Base-by-base conservation (phyloP, 768 basidiomycete genomes). In the Coprinopsis cinerea region DNA sequence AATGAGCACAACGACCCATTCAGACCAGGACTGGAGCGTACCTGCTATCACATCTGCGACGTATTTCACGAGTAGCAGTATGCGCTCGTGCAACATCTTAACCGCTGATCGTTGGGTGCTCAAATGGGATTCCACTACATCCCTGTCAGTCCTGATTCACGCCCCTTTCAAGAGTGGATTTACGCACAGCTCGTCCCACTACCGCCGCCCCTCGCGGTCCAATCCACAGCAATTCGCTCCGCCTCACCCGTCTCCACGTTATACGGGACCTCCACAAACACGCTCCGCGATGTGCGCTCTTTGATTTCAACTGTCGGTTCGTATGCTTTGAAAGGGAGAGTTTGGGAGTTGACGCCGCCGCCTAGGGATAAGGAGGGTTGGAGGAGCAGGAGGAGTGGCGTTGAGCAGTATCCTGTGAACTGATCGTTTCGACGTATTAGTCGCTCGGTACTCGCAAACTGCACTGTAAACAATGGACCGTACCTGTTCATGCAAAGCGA, bases 221-320 rank as follows among this genome's bases (percentile, higher is more conserved):
- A 95, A 64, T 98, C 95, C 0, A 99, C 96, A 4, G 96, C 96
- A 54, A 99, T 97, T 32, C 96, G 83, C 64, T 99, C 96, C 14
- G 96, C 96, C 68, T 99, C 96, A 27, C 95, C 96, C 0, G 95
- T 97, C 67, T 97, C 95, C 15, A 99, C 86, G 44, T 80, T 85
- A 68, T 85, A 98, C 2, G 85, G 71, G 1, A 85, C 89, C 59
- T 92, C 87, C 39, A 95, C 81, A 59, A 89, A 95, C 10, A 86
- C 83, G 1, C 83, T 80, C 47, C 85, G 82, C 45, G 85, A 81
- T 61, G 74, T 83, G 41, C 86, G 78, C 55, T 89, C 88, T 49
- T 82, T 77, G 36, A 94, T 84, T 63, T 93, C 92, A 35, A 93
- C 77, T 1, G 88, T 86, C 0, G 91, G 87, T 62, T 97, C 94